Conservation (phyloP, 768 basidiomycete genomes). For the Lactarius pseudohatsudake region DNA sequence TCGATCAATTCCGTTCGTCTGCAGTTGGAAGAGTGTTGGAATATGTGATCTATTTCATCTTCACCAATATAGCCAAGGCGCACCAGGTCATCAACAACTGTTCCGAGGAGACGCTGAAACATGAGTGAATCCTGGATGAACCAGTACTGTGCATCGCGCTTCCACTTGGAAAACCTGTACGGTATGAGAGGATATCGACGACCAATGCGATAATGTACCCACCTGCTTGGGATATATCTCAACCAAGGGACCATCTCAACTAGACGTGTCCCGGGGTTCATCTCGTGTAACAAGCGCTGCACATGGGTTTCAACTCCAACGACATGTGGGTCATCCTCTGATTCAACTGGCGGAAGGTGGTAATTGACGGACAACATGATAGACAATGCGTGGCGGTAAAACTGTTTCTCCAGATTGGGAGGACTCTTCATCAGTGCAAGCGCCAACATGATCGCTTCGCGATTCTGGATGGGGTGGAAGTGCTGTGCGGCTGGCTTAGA, state of each 20-base stretch:
- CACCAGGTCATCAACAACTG: constrained; percentile 9
- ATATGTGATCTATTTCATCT: background rate
- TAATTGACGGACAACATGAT: constrained; percentile 4
- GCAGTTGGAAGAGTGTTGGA: too few species aligned
- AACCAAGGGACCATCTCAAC: constrained; percentile 2
- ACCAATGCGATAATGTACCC: too few species aligned
- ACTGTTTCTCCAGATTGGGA: background rate
- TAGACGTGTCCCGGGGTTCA: background rate
- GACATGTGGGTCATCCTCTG: background rate
- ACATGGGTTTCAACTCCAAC: background rate
- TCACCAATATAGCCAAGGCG: background rate
- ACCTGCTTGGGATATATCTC: background rate
- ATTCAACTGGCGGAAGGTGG: background rate
- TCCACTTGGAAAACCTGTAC: constrained; percentile 18
- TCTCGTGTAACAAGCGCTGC: background rate
- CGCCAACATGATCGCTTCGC: background rate
- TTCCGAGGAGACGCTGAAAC: constrained; percentile 13
- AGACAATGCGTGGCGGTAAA: background rate
- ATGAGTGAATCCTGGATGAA: constrained; percentile 14
- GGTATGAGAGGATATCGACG: background rate
- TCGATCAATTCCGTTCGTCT: constrained; percentile 8
- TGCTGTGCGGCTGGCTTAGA: background rate
- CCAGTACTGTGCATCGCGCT: constrained; percentile 16
- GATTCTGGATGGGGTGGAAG: background rate
- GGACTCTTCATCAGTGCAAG: background rate